Evolutionary conservation across 202 grass and related monocot species (phyloP).

Genomic region (Panicum hallii): DNA sequence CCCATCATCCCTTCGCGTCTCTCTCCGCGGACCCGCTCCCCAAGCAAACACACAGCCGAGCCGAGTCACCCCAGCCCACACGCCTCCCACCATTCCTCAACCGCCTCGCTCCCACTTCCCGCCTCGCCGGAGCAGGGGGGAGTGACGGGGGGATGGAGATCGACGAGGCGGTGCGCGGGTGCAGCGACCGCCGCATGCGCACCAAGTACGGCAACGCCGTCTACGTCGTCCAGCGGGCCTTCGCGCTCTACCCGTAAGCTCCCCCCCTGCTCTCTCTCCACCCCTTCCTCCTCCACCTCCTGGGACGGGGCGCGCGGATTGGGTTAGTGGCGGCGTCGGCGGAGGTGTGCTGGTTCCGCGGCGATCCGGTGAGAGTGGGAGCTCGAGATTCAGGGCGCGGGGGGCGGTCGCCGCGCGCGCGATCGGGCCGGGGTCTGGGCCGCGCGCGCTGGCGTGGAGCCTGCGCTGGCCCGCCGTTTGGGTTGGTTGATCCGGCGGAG

Average conservation of each 20-base stretch:
- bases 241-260: slow-evolving; percentile 89
- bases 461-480: not conserved
- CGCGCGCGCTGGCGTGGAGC: slow-evolving; percentile 10
- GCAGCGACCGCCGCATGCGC: slow-evolving; percentile 77
- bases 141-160: slow-evolving; percentile 71
- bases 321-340: not conserved
- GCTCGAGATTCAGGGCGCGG: slow-evolving; percentile 17
- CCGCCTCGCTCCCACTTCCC: not conserved
- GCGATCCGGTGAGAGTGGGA: not conserved
- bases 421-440: slow-evolving; percentile 32
- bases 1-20: not conserved
- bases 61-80: slow-evolving; percentile 23
- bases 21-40: not conserved
- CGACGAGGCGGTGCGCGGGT: slow-evolving; percentile 68
- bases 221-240: slow-evolving; percentile 96
- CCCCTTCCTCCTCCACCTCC: not conserved
- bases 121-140: slow-evolving; percentile 6
- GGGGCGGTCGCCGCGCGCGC: not conserved
- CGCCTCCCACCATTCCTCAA: slow-evolving; percentile 39
- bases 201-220: slow-evolving; percentile 89
- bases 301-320: not conserved
- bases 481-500: slow-evolving; percentile 9
- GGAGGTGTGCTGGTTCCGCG: not conserved
- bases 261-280: not conserved
- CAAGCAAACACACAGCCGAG: slow-evolving; percentile 16